Percentiles rank a stretch among this genome's conserved stretches.
These are phyloP conservation scores for Aspergillus coremiiformis DNA, from an alignment of 495 filamentous ascomycete species.

Conservation along the genomic window DNA sequence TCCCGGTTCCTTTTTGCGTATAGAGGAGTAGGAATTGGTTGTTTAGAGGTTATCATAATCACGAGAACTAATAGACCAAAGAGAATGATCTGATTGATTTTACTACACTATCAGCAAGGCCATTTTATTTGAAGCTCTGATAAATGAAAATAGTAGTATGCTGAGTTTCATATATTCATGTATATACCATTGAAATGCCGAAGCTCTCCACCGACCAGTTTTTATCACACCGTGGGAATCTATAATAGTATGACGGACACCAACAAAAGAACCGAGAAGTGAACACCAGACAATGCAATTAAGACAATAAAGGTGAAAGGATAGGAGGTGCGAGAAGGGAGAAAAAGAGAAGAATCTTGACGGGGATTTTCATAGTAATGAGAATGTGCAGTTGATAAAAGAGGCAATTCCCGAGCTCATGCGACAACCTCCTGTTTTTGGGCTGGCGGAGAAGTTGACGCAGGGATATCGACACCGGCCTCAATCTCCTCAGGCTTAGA, in stretches of 20 bases:
- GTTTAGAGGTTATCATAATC: neutral
- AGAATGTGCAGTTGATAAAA: neutral
- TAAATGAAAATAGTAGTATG: neutral
- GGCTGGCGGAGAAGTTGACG: slow-evolving; percentile 15
- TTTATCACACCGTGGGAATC: slow-evolving; percentile 12
- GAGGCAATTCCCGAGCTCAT: neutral
- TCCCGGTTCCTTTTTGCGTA: neutral
- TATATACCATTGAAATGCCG: neutral
- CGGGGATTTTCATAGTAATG: neutral
- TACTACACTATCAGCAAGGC: neutral
- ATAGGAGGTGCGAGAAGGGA: neutral
- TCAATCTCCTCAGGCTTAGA: slow-evolving; percentile 12
- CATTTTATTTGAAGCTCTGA: neutral
- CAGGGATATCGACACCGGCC: slow-evolving; percentile 14
- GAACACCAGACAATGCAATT: slow-evolving; percentile 18
- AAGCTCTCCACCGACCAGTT: neutral
- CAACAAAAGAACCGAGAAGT: slow-evolving; percentile 1
- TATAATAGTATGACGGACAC: slow-evolving; percentile 2
- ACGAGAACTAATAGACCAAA: neutral
- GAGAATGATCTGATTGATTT: neutral
- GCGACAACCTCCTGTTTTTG: slow-evolving; percentile 24
- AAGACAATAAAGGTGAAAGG: neutral
- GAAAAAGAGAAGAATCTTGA: neutral
- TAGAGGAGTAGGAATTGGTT: neutral
- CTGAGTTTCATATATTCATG: neutral